Evolutionary conservation across 228 moss, liverwort and hornwort species (phyloP).

Genomic region (Sphagnum fallax): DNA sequence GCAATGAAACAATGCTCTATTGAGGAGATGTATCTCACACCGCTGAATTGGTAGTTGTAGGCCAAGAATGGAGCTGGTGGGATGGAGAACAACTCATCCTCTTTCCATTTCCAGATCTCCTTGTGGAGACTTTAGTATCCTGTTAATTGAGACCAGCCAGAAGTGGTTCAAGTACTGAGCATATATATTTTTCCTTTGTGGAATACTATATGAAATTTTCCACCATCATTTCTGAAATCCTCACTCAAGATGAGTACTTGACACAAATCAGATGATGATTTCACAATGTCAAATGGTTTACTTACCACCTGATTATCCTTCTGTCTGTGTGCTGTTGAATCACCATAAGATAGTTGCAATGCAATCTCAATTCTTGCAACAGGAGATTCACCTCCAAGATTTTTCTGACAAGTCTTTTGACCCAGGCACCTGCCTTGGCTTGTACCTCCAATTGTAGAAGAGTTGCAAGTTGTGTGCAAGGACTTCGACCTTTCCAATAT

Average conservation of each 20-base stretch:
- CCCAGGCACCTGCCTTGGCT: neutral
- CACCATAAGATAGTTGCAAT: slow-evolving; percentile 13
- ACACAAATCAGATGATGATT: too few relatives aligned
- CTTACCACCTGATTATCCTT: neutral
- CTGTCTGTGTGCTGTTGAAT: neutral
- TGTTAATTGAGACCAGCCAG: too few relatives aligned
- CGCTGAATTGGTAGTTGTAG: neutral
- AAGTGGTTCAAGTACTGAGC: too few relatives aligned
- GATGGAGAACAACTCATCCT: slow-evolving; percentile 8
- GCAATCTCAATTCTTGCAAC: slow-evolving; percentile 23
- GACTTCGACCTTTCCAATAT: neutral
- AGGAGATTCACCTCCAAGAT: neutral
- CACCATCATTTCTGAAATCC: too few relatives aligned
- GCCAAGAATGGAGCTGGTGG: neutral
- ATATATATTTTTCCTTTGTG: too few relatives aligned
- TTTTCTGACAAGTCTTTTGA: neutral
- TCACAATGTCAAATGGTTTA: too few relatives aligned
- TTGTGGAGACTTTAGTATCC: neutral
- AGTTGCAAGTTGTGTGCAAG: too few relatives aligned
- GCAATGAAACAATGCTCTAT: neutral
- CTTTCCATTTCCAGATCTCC: neutral
- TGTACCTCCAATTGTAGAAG: neutral
- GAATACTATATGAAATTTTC: too few relatives aligned
- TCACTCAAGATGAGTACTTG: too few relatives aligned
- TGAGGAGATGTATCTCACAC: neutral